Percentiles rank a stretch among this genome's conserved stretches.
These are phyloP conservation scores for Russula vinacea DNA, from an alignment of 768 basidiomycete species.

Conservation along the genomic window DNA sequence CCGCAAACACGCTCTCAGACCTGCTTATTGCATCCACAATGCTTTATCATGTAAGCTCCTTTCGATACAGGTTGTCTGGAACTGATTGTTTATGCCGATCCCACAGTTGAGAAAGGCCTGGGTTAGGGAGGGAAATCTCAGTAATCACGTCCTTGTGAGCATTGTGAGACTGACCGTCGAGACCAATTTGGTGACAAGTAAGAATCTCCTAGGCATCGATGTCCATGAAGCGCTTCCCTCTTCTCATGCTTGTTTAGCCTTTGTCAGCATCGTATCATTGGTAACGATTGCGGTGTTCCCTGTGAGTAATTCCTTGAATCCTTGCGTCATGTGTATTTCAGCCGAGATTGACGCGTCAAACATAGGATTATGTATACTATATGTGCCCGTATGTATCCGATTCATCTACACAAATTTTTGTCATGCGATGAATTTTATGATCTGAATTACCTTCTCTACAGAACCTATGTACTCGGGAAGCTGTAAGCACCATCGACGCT, in stretches of 20 bases:
- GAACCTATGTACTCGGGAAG: conserved; percentile 18
- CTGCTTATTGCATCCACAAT: conserved; percentile 11
- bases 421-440: background rate
- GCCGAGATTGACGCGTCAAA: background rate
- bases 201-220: background rate
- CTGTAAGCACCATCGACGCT: background rate
- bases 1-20: conserved; percentile 10
- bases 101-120: background rate
- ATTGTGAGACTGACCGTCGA: conserved; percentile 33
- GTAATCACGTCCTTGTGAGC: conserved; percentile 21
- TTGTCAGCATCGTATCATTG: background rate
- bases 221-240: too few species aligned
- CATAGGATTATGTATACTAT: conserved; percentile 4
- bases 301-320: conserved; percentile 1
- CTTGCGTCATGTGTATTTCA: background rate
- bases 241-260: background rate
- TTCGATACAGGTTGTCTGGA: too few species aligned
- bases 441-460: background rate
- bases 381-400: background rate
- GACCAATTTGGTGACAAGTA: conserved; percentile 30
- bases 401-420: background rate
- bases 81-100: too few species aligned
- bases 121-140: background rate
- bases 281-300: background rate
- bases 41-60: conserved; percentile 3